Evolutionary conservation across 2,329 filamentous ascomycete species (phyloP).

Genomic region (Fusarium nanum): DNA sequence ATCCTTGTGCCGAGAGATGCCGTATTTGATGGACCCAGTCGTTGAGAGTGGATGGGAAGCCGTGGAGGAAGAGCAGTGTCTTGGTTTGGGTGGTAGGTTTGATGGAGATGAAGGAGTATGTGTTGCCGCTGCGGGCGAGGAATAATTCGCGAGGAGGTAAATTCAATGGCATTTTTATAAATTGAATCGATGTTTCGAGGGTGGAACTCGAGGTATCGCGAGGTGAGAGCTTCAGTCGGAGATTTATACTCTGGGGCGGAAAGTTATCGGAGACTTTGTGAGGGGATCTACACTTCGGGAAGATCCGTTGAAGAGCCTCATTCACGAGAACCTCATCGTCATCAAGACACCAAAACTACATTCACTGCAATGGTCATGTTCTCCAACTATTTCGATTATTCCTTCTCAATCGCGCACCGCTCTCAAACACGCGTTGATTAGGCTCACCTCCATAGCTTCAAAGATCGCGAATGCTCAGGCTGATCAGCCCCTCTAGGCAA

Average conservation of each 20-base stretch:
- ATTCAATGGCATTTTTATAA: conserved; percentile 15
- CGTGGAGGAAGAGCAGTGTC: conserved; percentile 61
- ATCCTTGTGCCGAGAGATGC: conserved; percentile 51
- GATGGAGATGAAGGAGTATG: conserved; percentile 50
- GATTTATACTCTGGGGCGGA: conserved; percentile 34
- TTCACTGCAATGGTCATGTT: not conserved
- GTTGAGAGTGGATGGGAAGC: conserved; percentile 59
- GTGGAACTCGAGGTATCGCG: not conserved
- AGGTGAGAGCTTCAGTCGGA: not conserved
- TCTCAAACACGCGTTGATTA: not conserved
- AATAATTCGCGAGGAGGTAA: conserved; percentile 28
- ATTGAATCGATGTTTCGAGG: not conserved
- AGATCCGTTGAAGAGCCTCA: not conserved
- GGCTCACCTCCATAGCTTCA: not conserved
- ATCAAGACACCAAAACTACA: not conserved
- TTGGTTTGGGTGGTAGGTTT: conserved; percentile 29
- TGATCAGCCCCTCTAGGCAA: not conserved
- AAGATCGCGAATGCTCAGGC: not conserved
- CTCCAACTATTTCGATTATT: not conserved
- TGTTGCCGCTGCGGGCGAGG: conserved; percentile 29
- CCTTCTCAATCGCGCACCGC: not conserved
- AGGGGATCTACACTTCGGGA: not conserved
- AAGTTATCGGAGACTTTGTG: conserved; percentile 46
- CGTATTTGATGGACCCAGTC: conserved; percentile 58
- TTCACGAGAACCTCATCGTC: not conserved